phyloP scores from a whole-genome alignment of 306 rosid genomes.

The Cucurbita pepo region DNA sequence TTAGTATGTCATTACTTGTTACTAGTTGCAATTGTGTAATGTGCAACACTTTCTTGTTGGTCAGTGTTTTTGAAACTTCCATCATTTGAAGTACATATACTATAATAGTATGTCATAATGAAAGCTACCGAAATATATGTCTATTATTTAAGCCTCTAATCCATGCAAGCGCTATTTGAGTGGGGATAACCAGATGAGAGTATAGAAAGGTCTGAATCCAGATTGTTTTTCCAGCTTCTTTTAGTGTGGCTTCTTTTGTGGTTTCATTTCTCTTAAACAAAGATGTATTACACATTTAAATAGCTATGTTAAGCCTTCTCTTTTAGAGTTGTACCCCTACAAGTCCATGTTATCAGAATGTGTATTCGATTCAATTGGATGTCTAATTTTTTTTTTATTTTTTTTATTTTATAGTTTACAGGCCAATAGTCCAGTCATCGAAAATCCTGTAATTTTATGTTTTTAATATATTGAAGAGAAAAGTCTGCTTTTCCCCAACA shows the following conservation, averaged over 20 bases:
- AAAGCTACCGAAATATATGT: background rate
- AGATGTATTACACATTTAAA: background rate
- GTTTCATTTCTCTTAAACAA: background rate
- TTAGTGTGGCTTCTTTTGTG: background rate
- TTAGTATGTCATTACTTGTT: background rate
- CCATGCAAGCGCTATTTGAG: background rate
- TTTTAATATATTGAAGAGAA: background rate
- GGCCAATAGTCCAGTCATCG: background rate
- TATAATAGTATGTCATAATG: background rate
- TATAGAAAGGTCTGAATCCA: background rate
- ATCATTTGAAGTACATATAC: background rate
- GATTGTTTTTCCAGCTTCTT: background rate
- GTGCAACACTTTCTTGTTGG: background rate
- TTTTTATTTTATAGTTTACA: background rate
- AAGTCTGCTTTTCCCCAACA: background rate
- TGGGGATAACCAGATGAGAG: background rate
- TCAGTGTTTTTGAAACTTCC: background rate
- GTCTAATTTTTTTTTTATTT: background rate
- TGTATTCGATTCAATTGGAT: background rate
- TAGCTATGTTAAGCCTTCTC: background rate
- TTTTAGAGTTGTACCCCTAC: background rate
- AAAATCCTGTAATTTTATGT: background rate
- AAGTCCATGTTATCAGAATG: background rate
- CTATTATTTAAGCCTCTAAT: background rate
- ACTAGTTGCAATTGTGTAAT: background rate